Evolutionary conservation across 257 asterid species (phyloP), one percentile per base, ranked within the genome.

Genomic region (Nicotiana benthamiana): DNA sequence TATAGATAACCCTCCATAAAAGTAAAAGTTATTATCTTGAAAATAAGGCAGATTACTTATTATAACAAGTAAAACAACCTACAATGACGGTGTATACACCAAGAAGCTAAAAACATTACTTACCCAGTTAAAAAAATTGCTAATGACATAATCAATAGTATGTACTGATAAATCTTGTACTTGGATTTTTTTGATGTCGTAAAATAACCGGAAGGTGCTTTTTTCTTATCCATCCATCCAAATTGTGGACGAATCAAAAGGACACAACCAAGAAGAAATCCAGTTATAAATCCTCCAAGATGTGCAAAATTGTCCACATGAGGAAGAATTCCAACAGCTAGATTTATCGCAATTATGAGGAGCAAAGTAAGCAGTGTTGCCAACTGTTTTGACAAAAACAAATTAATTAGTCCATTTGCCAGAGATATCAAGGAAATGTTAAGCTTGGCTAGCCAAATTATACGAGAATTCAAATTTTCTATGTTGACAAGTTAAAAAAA

Each of bases 251-350:
- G 94, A 48, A 96, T 80, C 75, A 96, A 81, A n/a, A 92, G 91
- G 27, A 96, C 82, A 60, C 91, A 94, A 12, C 99, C 99, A 2
- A 94, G 90, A 1, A 94, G 77, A 81, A 91, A 94, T 16, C 99
- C 99, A 0, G 97, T 86, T 6, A 81, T 2, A 75, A 96, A 96
- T 79, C 99, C 99, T 24, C 99, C 99, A 32, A 91, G 78, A 82
- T 96, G 99, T 16, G 99, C 99, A 78, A 96, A 96, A 86, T 96
- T 96, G 82, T 96, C 99, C 1, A 96, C 98, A 18, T 96, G 99
- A 13, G 99, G 99, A 62, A 96, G 95, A 80, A 96, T 90, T 82
- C 99, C 99, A 16, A 96, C 97, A 0, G 97, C 95, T 76, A 96
- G 82, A 72, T 96, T 96, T 22, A 96, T 80, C 22, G 87, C 3